These are phyloP conservation scores for Zalaria sp. DNA, from an alignment of 2,329 filamentous ascomycete species.

Conservation along the genomic window DNA sequence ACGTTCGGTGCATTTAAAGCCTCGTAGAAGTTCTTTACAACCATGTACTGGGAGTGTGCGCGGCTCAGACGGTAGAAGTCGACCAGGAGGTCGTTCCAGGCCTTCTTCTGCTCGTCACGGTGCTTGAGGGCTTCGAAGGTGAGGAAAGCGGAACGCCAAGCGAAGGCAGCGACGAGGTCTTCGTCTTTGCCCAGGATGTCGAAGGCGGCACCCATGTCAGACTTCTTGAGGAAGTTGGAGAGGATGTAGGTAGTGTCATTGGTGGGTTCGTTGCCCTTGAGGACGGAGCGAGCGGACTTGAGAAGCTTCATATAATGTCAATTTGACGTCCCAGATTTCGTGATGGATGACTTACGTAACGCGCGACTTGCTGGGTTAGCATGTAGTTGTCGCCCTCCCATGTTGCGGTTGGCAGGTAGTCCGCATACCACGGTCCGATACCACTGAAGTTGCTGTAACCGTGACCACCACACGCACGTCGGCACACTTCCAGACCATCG, in stretches of 20 bases:
- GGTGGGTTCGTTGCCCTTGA: conserved; percentile 47
- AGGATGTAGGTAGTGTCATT: conserved; percentile 60
- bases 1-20: conserved; percentile 44
- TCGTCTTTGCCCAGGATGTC: conserved; percentile 57
- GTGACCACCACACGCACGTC: conserved; percentile 63
- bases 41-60: conserved; percentile 62
- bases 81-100: conserved; percentile 64
- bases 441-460: conserved; percentile 63
- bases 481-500: conserved; percentile 61
- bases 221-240: conserved; percentile 46
- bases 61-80: conserved; percentile 67
- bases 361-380: conserved; percentile 65
- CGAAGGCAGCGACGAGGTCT: conserved; percentile 60
- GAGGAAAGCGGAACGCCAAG: conserved; percentile 59
- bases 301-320: conserved; percentile 38
- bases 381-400: conserved; percentile 77
- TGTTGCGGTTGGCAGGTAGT: conserved; percentile 57
- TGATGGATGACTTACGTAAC: conserved; percentile 39
- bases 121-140: conserved; percentile 65
- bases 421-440: conserved; percentile 61
- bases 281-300: conserved; percentile 57
- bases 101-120: conserved; percentile 58
- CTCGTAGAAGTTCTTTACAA: conserved; percentile 69
- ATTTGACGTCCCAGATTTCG: neutral
- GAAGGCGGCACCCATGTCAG: conserved; percentile 59